A percentile compares a stretch with the other conserved stretches of the same genome.
Conservation (phyloP, 768 basidiomycete species). For the Lepiota brunneoincarnata region DNA sequence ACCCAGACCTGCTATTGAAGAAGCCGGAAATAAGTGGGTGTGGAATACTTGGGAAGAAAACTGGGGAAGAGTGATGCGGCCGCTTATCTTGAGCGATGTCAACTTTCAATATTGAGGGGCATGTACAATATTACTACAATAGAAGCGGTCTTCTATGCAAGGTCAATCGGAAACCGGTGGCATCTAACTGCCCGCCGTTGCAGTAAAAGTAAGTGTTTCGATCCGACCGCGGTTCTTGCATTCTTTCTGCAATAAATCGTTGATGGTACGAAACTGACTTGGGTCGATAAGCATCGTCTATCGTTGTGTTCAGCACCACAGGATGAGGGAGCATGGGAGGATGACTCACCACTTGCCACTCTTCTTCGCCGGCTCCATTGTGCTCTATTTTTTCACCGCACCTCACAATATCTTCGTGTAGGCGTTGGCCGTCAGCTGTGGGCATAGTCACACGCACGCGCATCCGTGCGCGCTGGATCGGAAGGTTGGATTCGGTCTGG, state of each 20-base stretch:
- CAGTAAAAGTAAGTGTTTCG: slow-evolving; percentile 78
- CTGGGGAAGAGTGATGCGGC: slow-evolving; percentile 70
- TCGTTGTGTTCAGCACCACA: slow-evolving; percentile 5
- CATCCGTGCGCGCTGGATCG: slow-evolving; percentile 94
- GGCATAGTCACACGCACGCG: slow-evolving; percentile 82
- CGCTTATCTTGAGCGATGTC: slow-evolving; percentile 47
- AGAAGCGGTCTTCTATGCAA: not conserved
- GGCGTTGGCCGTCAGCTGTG: slow-evolving; percentile 54
- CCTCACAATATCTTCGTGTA: slow-evolving; percentile 70
- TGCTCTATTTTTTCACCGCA: slow-evolving; percentile 82
- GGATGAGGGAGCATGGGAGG: not conserved
- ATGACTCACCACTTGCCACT: slow-evolving; percentile 83
- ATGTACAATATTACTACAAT: slow-evolving; percentile 1
- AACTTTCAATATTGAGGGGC: slow-evolving; percentile 20
- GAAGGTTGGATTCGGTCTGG: slow-evolving; percentile 80
- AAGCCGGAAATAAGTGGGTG: slow-evolving; percentile 34
- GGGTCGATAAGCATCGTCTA: slow-evolving; percentile 94
- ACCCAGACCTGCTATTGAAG: slow-evolving; percentile 15
- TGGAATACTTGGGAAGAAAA: slow-evolving; percentile 87
- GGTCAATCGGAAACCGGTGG: not conserved
- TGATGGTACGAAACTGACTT: slow-evolving; percentile 83
- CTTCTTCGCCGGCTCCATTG: slow-evolving; percentile 66
- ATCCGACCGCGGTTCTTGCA: slow-evolving; percentile 84
- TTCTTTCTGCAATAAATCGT: slow-evolving; percentile 88
- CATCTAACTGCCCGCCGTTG: slow-evolving; percentile 39